A percentile compares a stretch with the other conserved stretches of the same genome.
These are phyloP conservation scores for Phytophthora sansomeana DNA, from an alignment of 352 stramenopile species.

Conservation along the genomic window DNA sequence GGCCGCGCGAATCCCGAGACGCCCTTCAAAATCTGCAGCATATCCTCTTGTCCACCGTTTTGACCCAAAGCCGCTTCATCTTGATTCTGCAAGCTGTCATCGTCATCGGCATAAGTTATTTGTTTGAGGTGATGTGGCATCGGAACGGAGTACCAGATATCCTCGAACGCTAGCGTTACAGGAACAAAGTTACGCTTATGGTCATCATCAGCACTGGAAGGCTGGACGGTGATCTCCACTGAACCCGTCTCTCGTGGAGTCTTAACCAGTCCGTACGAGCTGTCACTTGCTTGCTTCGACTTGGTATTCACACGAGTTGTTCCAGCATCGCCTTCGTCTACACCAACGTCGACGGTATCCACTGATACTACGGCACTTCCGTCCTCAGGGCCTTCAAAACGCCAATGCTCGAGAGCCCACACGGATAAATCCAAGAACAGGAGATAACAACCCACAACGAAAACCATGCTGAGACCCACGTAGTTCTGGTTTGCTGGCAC, in stretches of 20 bases:
- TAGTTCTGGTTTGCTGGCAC: slow-evolving; percentile 42
- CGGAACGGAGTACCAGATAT: slow-evolving; percentile 51
- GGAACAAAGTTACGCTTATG: slow-evolving; percentile 40
- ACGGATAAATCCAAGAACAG: slow-evolving; percentile 44
- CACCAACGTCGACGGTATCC: neutral
- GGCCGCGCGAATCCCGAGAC: slow-evolving; percentile 63
- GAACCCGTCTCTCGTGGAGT: slow-evolving; percentile 30
- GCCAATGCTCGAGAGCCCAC: slow-evolving; percentile 40
- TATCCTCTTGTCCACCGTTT: slow-evolving; percentile 31
- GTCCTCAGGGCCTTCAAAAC: slow-evolving; percentile 38
- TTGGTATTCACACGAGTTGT: neutral
- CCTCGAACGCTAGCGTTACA: slow-evolving; percentile 51
- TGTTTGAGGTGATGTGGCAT: slow-evolving; percentile 43
- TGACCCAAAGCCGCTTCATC: neutral
- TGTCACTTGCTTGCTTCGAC: slow-evolving; percentile 8
- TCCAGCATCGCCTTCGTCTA: neutral
- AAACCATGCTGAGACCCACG: slow-evolving; percentile 47
- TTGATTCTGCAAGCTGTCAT: slow-evolving; percentile 15
- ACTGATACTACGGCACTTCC: slow-evolving; percentile 3
- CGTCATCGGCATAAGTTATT: neutral
- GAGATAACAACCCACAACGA: slow-evolving; percentile 42
- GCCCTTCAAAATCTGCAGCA: slow-evolving; percentile 83
- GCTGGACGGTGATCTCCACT: slow-evolving; percentile 23
- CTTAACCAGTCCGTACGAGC: slow-evolving; percentile 32
- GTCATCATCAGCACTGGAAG: slow-evolving; percentile 6